These are phyloP conservation scores for Exophiala spinifera DNA, from an alignment of 2,329 filamentous ascomycete species.

Conservation along the genomic window DNA sequence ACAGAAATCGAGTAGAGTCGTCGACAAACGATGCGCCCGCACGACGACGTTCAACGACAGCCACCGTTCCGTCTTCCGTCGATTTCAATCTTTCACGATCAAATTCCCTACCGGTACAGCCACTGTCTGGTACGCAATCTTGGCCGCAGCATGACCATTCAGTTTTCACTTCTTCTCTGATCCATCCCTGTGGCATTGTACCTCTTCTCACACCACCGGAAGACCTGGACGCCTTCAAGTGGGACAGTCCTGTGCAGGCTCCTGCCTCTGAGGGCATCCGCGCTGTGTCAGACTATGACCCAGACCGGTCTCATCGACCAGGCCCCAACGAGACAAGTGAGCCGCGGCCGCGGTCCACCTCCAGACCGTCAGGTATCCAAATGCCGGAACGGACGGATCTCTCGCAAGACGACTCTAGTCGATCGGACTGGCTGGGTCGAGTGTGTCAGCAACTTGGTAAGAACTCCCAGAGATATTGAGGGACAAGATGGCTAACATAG, in stretches of 20 bases:
- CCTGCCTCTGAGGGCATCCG: conserved; percentile 6
- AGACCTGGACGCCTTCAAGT: conserved; percentile 32
- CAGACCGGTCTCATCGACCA: not conserved
- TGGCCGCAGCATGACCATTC: conserved; percentile 8
- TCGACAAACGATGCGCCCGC: not conserved
- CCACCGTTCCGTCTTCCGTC: not conserved
- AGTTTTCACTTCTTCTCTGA: conserved; percentile 7
- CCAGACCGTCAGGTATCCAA: conserved; percentile 21
- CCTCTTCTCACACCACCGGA: conserved; percentile 26
- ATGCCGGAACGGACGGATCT: conserved; percentile 16
- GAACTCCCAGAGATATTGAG: not conserved
- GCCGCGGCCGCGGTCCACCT: conserved; percentile 8
- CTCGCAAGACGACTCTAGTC: conserved; percentile 8
- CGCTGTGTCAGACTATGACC: conserved; percentile 8
- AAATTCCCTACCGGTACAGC: not conserved
- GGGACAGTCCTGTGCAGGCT: conserved; percentile 14
- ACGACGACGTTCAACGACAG: not conserved
- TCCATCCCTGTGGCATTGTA: conserved; percentile 13
- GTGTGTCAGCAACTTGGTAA: conserved; percentile 21
- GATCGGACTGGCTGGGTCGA: conserved; percentile 19
- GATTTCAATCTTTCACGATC: not conserved
- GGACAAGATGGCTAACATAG: conserved; percentile 5
- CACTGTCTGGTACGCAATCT: conserved; percentile 7
- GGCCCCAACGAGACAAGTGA: conserved; percentile 5
- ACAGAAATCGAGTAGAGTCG: not conserved